phyloP scores from a whole-genome alignment of 257 asterid species.

The Penstemon eatonii region DNA sequence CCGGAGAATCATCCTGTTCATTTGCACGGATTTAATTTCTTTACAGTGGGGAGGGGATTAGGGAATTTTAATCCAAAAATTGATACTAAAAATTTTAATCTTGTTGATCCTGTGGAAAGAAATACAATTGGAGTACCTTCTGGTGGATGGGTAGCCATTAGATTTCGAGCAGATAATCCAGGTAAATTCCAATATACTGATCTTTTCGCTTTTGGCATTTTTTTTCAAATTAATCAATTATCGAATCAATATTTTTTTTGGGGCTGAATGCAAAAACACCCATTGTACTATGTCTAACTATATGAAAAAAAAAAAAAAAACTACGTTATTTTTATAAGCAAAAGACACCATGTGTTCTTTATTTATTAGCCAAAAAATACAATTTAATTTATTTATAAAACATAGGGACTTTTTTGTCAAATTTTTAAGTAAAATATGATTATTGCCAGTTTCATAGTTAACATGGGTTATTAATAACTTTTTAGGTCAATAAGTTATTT shows the following conservation, averaged over 20 bases:
- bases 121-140: conserved; percentile 65
- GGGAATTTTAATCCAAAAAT: conserved; percentile 55
- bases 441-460: no score
- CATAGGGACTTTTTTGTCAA: no score
- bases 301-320: no score
- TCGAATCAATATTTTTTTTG: neutral
- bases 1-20: conserved; percentile 64
- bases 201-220: neutral
- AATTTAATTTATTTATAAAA: no score
- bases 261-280: no score
- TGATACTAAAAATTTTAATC: conserved; percentile 53
- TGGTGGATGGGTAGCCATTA: conserved; percentile 72
- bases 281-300: neutral
- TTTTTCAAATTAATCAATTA: neutral
- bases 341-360: no score
- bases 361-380: no score
- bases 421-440: no score
- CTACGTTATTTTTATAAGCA: no score
- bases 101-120: conserved; percentile 67
- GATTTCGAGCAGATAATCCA: conserved; percentile 67
- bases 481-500: no score
- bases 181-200: conserved; percentile 30
- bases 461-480: no score
- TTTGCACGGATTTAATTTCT: conserved; percentile 73
- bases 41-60: conserved; percentile 47